Conservation (phyloP, 345 rosid species). For the Psidium guajava region DNA sequence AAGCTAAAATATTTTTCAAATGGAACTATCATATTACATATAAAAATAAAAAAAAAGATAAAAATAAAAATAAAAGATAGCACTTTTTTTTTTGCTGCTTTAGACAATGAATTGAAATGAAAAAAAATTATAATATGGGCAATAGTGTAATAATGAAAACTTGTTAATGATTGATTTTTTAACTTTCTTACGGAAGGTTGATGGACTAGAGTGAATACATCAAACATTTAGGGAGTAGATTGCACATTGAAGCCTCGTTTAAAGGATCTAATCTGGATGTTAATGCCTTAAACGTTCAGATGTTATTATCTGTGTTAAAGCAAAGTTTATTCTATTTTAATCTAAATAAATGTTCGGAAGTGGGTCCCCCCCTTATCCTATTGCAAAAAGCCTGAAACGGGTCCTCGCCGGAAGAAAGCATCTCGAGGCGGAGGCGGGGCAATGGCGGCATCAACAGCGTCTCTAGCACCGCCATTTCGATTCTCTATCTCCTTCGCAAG, state of each 20-base stretch:
- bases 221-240: not conserved
- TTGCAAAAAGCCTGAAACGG: not conserved
- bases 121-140: not conserved
- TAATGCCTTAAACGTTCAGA: not conserved
- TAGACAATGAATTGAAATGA: not conserved
- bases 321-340: not conserved
- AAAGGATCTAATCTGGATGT: not conserved
- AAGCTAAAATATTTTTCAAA: too few species aligned
- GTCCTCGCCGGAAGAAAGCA: not conserved
- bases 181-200: not conserved
- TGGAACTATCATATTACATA: too few species aligned
- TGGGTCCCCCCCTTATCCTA: not conserved
- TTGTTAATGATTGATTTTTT: not conserved
- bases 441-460: not conserved
- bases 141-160: not conserved
- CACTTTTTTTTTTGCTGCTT: not conserved
- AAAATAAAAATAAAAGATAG: not conserved
- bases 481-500: not conserved
- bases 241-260: not conserved
- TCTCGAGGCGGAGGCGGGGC: not conserved
- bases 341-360: not conserved
- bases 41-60: too few species aligned
- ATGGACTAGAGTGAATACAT: not conserved
- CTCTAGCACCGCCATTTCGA: not conserved
- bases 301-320: not conserved